A percentile compares a stretch with the other conserved stretches of the same genome.
Conservation (phyloP, 2,329 filamentous ascomycete species). For the Cladophialophora immunda region DNA sequence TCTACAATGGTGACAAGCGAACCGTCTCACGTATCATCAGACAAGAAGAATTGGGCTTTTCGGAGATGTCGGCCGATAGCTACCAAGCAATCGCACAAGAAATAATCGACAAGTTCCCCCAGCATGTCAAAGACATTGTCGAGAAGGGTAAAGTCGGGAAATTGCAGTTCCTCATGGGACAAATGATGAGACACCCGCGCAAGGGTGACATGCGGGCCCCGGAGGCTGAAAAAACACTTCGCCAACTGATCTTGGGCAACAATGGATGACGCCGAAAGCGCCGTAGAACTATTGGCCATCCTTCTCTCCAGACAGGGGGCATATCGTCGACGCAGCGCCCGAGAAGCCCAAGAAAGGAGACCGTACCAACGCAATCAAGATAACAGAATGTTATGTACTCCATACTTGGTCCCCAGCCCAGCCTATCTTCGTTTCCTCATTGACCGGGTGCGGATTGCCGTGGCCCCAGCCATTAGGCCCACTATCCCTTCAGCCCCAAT, state of each 20-base stretch:
- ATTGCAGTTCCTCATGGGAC: conserved; percentile 72
- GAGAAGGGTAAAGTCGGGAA: conserved; percentile 70
- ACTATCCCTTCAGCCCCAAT: not conserved
- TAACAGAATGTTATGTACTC: not conserved
- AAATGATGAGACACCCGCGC: conserved; percentile 70
- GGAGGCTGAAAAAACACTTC: conserved; percentile 63
- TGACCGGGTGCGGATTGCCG: not conserved
- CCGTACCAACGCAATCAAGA: not conserved
- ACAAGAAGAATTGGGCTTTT: conserved; percentile 64
- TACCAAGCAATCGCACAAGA: conserved; percentile 64
- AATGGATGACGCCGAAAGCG: conserved; percentile 4
- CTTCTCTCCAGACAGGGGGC: not conserved
- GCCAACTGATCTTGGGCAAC: conserved; percentile 24
- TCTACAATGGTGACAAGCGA: conserved; percentile 62
- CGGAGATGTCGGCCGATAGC: conserved; percentile 63
- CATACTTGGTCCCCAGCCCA: not conserved
- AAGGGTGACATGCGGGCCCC: conserved; percentile 70
- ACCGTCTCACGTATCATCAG: conserved; percentile 63
- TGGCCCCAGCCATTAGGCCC: not conserved
- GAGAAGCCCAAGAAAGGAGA: not conserved
- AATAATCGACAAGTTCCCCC: conserved; percentile 63
- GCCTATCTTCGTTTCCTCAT: not conserved
- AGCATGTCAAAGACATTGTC: conserved; percentile 67
- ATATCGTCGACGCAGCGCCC: not conserved
- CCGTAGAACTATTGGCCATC: not conserved